Base-by-base conservation (phyloP, 1,284 basidiomycete genomes). In the Golubevia sp. region DNA sequence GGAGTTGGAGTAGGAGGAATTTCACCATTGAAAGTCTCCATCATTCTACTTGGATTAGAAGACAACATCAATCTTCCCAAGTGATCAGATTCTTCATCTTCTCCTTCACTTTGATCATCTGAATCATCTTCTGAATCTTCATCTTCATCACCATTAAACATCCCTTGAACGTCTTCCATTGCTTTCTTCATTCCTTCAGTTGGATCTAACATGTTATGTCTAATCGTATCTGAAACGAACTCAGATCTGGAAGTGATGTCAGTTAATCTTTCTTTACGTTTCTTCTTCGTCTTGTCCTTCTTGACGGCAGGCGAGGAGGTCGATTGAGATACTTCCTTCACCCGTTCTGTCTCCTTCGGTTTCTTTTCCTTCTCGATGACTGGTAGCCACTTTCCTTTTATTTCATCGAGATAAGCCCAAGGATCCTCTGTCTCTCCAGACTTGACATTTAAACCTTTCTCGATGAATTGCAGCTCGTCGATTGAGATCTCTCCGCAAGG, bases 61-160 rank as follows among this genome's bases (percentile, higher is more conserved):
- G 27, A 30, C 44, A 30, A 38, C 38, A 30, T 56, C 18, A 38
- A n/a, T 30, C 38, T 56, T 5, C 27, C 38, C 38, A 30, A 13
- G 4, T 30, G 11, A 30, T 56, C 20, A 24, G 20, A 20, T 30
- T 73, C 66, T 2, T 73, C 68, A 8, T 69, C 59, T 66, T 70
- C 67, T 23, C 59, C 62, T 2, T 70, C 65, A 44, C 63, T 63
- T 57, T 66, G 62, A n/a, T 50, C 26, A 44, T 66, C 62, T 27
- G 58, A 63, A 25, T 74, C 71, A 34, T 53, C 49, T 2, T 60
- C 58, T 11, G 51, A 55, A 48, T 61, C 63, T 23, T 62, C 59
- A 25, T 25, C 27, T 53, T 74, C 70, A 49, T 61, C 52, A 38
- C 79, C 79, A 55, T 79, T 82, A 63, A 82, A 82, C 76, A 80